Evolutionary conservation across 2,329 filamentous ascomycete genomes (phyloP).

Genomic region (Fusarium nisikadoi): DNA sequence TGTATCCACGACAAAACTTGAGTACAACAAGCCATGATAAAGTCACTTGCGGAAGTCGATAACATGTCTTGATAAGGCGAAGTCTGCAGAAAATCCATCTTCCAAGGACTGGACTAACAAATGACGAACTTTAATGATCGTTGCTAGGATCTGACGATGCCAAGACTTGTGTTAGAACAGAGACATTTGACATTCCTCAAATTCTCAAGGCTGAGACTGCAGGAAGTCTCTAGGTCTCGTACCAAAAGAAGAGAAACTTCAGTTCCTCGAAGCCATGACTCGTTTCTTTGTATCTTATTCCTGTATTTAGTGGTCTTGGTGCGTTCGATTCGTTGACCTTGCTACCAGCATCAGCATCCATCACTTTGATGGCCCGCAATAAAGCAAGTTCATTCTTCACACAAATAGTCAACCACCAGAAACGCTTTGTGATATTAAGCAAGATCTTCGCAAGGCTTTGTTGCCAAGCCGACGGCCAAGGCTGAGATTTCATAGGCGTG

Average conservation of each 20-base stretch:
- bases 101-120: neutral
- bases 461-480: conserved; percentile 27
- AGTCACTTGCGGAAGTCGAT: neutral
- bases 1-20: neutral
- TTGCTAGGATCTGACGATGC: neutral
- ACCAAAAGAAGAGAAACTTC: neutral
- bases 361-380: neutral
- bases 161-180: neutral
- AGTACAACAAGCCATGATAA: neutral
- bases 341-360: neutral
- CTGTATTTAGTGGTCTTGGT: neutral
- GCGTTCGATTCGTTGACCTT: neutral
- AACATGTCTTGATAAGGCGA: too few species aligned
- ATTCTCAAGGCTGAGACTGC: neutral
- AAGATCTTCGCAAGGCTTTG: conserved; percentile 16
- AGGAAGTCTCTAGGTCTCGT: neutral
- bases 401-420: conserved; percentile 7
- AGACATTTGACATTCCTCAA: neutral
- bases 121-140: neutral
- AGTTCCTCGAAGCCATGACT: neutral
- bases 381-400: neutral
- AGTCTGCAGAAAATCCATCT: neutral
- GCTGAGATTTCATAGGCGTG: conserved; percentile 22
- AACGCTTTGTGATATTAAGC: neutral
- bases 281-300: neutral